phyloP scores from a whole-genome alignment of 2,329 filamentous ascomycete species.

The Sporothrix dimorphospora region DNA sequence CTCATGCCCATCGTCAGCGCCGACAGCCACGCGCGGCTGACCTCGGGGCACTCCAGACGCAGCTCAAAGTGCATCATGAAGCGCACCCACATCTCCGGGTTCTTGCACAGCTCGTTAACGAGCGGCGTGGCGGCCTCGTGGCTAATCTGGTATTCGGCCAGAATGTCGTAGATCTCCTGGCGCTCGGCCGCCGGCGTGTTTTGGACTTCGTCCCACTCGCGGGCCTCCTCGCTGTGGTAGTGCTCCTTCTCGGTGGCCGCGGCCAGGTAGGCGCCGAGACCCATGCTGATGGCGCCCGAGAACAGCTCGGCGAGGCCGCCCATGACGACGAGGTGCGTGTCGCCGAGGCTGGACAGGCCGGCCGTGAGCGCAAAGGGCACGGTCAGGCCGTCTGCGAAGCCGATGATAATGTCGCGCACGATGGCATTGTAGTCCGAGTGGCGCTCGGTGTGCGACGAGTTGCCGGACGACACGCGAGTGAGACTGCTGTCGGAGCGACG shows the following conservation, averaged over 20 bases:
- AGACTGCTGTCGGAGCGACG: conserved; percentile 33
- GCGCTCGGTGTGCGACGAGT: conserved; percentile 31
- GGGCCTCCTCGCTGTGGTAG: conserved; percentile 53
- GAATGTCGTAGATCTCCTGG: conserved; percentile 53
- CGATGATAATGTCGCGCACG: conserved; percentile 70
- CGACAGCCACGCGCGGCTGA: conserved; percentile 54
- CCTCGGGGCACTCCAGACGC: conserved; percentile 50
- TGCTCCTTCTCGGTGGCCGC: conserved; percentile 60
- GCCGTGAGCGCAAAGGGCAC: conserved; percentile 80
- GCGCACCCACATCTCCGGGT: conserved; percentile 54
- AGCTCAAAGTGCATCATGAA: conserved; percentile 66
- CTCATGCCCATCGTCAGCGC: conserved; percentile 68
- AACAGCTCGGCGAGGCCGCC: conserved; percentile 76
- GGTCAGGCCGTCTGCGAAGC: conserved; percentile 76
- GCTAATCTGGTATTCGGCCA: conserved; percentile 51
- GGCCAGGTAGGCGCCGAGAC: conserved; percentile 72
- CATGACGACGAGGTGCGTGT: conserved; percentile 68
- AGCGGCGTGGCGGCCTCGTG: conserved; percentile 48
- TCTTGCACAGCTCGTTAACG: conserved; percentile 53
- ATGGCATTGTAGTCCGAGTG: conserved; percentile 48
- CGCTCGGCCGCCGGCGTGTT: conserved; percentile 48
- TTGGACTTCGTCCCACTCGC: conserved; percentile 50
- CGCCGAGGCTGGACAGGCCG: conserved; percentile 68
- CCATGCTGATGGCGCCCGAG: conserved; percentile 77
- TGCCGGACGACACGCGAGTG: conserved; percentile 30